phyloP scores from a whole-genome alignment of 148 eudicot species.

The Fagopyrum homotropicum region DNA sequence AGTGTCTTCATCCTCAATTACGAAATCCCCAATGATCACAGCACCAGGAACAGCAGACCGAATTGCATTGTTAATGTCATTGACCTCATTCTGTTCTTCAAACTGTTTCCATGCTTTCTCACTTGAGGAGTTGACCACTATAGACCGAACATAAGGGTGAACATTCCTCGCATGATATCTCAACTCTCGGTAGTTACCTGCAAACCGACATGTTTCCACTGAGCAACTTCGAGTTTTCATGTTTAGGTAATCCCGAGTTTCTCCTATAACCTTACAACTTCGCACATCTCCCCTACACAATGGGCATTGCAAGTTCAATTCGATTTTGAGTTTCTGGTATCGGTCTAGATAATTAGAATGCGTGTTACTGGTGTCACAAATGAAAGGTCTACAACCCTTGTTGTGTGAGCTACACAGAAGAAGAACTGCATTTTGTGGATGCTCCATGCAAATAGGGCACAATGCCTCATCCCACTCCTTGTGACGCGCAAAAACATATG shows the following conservation, averaged over 20 bases:
- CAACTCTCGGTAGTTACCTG: constrained; percentile 66
- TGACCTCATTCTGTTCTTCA: constrained; percentile 70
- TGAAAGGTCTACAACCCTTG: too few species aligned
- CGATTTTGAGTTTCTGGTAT: constrained; percentile 42
- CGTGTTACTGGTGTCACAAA: constrained; percentile 79
- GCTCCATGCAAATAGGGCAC: too few species aligned
- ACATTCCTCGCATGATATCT: constrained; percentile 72
- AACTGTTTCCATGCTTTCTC: constrained; percentile 73
- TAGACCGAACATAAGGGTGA: constrained; percentile 75
- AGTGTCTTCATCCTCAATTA: constrained; percentile 56
- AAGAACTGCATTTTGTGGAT: too few species aligned
- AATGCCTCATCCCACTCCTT: too few species aligned
- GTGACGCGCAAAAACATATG: too few species aligned
- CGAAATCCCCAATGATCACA: constrained; percentile 79
- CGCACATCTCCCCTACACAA: constrained; percentile 71
- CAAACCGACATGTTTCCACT: constrained; percentile 66
- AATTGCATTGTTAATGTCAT: constrained; percentile 79
- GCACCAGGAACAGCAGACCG: constrained; percentile 89
- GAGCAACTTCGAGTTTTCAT: constrained; percentile 68
- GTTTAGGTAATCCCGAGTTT: constrained; percentile 59
- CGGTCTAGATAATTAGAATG: constrained; percentile 98
- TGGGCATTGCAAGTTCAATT: constrained; percentile 58
- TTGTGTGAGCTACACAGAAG: too few species aligned
- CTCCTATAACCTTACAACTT: constrained; percentile 76
- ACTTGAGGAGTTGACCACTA: constrained; percentile 71